Percentiles rank a stretch among this genome's conserved stretches.
Evolutionary conservation across 2,329 filamentous ascomycete species (phyloP).

Genomic region (Penicillium sp.): DNA sequence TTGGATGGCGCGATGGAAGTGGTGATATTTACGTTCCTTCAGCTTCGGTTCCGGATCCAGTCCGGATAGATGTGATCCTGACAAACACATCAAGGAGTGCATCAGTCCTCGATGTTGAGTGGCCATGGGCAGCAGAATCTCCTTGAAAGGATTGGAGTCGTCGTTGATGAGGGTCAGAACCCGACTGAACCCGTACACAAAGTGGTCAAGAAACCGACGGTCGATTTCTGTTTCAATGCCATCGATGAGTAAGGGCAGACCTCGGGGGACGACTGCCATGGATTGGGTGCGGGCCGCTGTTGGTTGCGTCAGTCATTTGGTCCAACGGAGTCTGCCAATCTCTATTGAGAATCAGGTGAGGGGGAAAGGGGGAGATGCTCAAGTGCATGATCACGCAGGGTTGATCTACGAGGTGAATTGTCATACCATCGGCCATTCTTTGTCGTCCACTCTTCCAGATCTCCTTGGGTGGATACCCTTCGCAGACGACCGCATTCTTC

Average conservation of each 20-base stretch:
- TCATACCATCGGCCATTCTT: conserved; percentile 58
- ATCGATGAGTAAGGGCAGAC: conserved; percentile 60
- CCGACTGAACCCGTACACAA: conserved; percentile 69
- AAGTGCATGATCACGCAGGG: neutral
- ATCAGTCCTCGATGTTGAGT: conserved; percentile 74
- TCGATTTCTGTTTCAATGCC: conserved; percentile 77
- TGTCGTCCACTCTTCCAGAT: conserved; percentile 83
- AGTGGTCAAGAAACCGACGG: conserved; percentile 75
- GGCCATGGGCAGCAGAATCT: conserved; percentile 75
- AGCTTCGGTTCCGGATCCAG: conserved; percentile 47
- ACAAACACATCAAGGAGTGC: conserved; percentile 81
- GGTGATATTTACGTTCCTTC: conserved; percentile 50
- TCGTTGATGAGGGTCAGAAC: conserved; percentile 78
- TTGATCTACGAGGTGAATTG: neutral
- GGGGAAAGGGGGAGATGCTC: neutral
- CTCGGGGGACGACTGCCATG: conserved; percentile 35
- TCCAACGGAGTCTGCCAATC: neutral
- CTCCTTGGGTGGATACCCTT: conserved; percentile 81
- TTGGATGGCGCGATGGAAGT: conserved; percentile 43
- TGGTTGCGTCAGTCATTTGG: conserved; percentile 7
- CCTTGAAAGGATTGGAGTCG: conserved; percentile 76
- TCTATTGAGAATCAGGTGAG: no score
- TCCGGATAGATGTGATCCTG: conserved; percentile 65
- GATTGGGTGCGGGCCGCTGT: conserved; percentile 28
- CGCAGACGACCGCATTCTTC: conserved; percentile 87